These are phyloP conservation scores for Austroboletus niveus DNA, from an alignment of 1,284 basidiomycete species.

Conservation along the genomic window DNA sequence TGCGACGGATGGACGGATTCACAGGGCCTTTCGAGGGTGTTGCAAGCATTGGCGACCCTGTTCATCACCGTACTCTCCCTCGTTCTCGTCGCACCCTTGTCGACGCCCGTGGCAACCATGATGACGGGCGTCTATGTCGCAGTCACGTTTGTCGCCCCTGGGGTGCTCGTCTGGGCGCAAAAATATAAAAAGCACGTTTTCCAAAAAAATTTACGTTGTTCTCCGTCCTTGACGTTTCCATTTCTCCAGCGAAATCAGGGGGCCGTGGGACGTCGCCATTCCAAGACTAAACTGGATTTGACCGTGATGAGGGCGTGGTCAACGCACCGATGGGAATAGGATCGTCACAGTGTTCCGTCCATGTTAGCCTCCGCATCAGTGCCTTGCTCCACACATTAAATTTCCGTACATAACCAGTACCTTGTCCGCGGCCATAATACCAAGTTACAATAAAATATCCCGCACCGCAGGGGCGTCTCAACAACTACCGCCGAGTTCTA, in stretches of 20 bases:
- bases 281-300: slow-evolving; percentile 55
- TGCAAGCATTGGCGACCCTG: slow-evolving; percentile 53
- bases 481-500: slow-evolving; percentile 2
- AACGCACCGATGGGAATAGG: slow-evolving; percentile 27
- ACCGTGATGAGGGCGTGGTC: slow-evolving; percentile 23
- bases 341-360: slow-evolving; percentile 27
- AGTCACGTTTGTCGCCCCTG: slow-evolving; percentile 70
- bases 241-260: slow-evolving; percentile 43
- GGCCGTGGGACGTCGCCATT: slow-evolving; percentile 51
- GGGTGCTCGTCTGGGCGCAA: slow-evolving; percentile 76
- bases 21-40: slow-evolving; percentile 43
- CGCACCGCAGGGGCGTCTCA: not conserved
- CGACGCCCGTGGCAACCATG: slow-evolving; percentile 49
- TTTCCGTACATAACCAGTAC: slow-evolving; percentile 22
- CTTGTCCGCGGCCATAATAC: slow-evolving; percentile 27
- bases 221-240: slow-evolving; percentile 24
- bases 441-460: not conserved
- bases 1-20: slow-evolving; percentile 20
- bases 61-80: slow-evolving; percentile 48
- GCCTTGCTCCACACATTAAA: slow-evolving; percentile 16
- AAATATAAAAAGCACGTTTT: slow-evolving; percentile 73
- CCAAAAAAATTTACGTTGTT: slow-evolving; percentile 8
- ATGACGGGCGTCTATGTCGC: slow-evolving; percentile 50
- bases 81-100: slow-evolving; percentile 51
- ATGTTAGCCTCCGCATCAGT: slow-evolving; percentile 13